These are phyloP conservation scores for Penicillium sp. DNA, from an alignment of 2,329 filamentous ascomycete genomes.

Conservation along the genomic window DNA sequence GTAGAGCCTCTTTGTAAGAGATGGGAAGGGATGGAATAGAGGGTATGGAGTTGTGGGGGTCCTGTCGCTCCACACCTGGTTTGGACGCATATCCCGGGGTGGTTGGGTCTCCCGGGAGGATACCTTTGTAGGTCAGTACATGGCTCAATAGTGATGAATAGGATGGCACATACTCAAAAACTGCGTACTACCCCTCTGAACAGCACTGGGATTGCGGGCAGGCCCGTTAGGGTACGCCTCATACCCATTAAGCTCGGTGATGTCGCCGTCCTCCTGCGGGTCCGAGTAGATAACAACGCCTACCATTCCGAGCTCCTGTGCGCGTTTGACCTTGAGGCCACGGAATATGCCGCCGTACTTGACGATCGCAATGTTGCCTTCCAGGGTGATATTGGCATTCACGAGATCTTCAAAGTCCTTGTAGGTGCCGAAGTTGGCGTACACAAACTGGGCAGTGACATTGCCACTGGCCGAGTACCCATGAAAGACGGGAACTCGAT, in stretches of 20 bases:
- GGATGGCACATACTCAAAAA: constrained; percentile 66
- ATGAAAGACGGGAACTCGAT: constrained; percentile 86
- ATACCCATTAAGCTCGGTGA: constrained; percentile 79
- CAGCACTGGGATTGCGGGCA: constrained; percentile 81
- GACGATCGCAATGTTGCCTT: constrained; percentile 82
- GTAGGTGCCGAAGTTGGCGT: constrained; percentile 87
- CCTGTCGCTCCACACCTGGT: constrained; percentile 75
- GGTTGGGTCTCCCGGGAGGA: constrained; percentile 72
- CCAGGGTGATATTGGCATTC: constrained; percentile 69
- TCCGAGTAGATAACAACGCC: constrained; percentile 85
- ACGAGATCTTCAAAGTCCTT: constrained; percentile 80
- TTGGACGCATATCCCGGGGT: constrained; percentile 93
- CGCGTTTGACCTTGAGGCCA: constrained; percentile 88
- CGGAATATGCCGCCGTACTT: constrained; percentile 87
- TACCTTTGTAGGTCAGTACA: constrained; percentile 41
- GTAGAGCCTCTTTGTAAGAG: constrained; percentile 82
- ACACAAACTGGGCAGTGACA: constrained; percentile 83
- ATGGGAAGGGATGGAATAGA: constrained; percentile 89
- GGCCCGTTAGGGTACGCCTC: constrained; percentile 81
- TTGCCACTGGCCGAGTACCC: constrained; percentile 92
- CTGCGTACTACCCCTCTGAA: constrained; percentile 84
- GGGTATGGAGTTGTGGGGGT: constrained; percentile 69
- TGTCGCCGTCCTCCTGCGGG: constrained; percentile 81
- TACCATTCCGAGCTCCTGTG: constrained; percentile 85
- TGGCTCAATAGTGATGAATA: neutral